Percentiles rank a stretch among this genome's conserved stretches.
Conservation (phyloP, 768 basidiomycete species). For the Boletus sp. region DNA sequence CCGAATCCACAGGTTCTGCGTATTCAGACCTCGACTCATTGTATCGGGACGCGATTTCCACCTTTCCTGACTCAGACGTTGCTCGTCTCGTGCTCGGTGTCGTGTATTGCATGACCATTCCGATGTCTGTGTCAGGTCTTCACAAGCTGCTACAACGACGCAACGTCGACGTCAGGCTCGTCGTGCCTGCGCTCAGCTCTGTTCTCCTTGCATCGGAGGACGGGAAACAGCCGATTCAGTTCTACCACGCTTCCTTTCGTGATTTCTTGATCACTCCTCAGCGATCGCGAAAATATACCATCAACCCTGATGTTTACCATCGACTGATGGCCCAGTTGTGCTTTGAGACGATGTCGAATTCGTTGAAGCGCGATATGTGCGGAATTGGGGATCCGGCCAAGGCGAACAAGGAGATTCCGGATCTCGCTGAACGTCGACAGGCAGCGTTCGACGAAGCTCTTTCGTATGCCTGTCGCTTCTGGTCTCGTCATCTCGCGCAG, state of each 20-base stretch:
- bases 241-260: slow-evolving; percentile 19
- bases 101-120: slow-evolving; percentile 13
- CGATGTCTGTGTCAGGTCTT: slow-evolving; percentile 11
- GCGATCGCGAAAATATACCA: slow-evolving; percentile 8
- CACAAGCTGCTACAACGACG: slow-evolving; percentile 13
- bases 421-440: slow-evolving; percentile 7
- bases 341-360: slow-evolving; percentile 13
- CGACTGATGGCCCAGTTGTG: slow-evolving; percentile 18
- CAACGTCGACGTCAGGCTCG: slow-evolving; percentile 14
- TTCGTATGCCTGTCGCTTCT: slow-evolving; percentile 19
- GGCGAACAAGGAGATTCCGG: slow-evolving; percentile 12
- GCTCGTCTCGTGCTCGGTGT: slow-evolving; percentile 19
- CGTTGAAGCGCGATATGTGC: slow-evolving; percentile 17
- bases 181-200: slow-evolving; percentile 12
- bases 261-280: slow-evolving; percentile 18
- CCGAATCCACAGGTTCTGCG: slow-evolving; percentile 4
- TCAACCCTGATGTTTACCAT: slow-evolving; percentile 12
- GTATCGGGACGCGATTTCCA: slow-evolving; percentile 20
- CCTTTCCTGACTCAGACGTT: slow-evolving; percentile 17
- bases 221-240: too few relatives aligned
- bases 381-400: slow-evolving; percentile 14
- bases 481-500: slow-evolving; percentile 17
- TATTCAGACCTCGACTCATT: slow-evolving; percentile 20
- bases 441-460: slow-evolving; percentile 11
- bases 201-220: too few relatives aligned